Evolutionary conservation across 805 yeast genomes (phyloP), one percentile per base, ranked within the genome.

Genomic region (Candida adriatica): DNA sequence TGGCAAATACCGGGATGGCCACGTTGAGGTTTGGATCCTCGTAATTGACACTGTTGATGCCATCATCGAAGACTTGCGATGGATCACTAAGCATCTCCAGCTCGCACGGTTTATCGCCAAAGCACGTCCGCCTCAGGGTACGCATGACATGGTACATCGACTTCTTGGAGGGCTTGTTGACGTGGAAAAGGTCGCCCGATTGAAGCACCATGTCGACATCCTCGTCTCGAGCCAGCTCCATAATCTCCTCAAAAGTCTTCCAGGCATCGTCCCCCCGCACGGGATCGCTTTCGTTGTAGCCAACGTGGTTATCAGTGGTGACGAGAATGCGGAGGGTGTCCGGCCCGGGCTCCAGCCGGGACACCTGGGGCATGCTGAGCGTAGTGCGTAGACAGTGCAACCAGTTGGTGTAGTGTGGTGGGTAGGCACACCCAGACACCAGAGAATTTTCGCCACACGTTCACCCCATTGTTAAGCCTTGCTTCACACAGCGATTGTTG

Each of bases 301-400:
- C 98, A 13, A 92, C 95, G 63, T 92, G 98, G 52, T 92, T 92
- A 51, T 92, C 98, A 1, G 97, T 87, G 3, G 98, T 86, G 19
- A 92, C 58, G 19, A 92, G 70, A 13, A 92, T 71, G 16, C 83
- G 62, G 13, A 88, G 73, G 0, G 95, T 85, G 53, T 84, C 73
- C 6, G 70, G 70, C 4, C 76, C 80, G 3, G 60, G 62, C 2
- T 61, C 66, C 4, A 75, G 57, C 13, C 48, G 40, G 6, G 59
- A 50, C 3, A 66, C 65, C 25, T 51, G 55, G 6, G 57, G 55
- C 56, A 51, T 31, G 9, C 10, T 23, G 26, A 11, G 10, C 14
- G 26, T 9, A 14, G 7, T 23, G 26, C n/a, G n/a, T n/a, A n/a
- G n/a, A n/a, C n/a, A n/a, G n/a, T n/a, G n/a, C n/a, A n/a, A n/a